Base-by-base conservation (phyloP, 306 rosid genomes). In the Prunus armeniaca region DNA sequence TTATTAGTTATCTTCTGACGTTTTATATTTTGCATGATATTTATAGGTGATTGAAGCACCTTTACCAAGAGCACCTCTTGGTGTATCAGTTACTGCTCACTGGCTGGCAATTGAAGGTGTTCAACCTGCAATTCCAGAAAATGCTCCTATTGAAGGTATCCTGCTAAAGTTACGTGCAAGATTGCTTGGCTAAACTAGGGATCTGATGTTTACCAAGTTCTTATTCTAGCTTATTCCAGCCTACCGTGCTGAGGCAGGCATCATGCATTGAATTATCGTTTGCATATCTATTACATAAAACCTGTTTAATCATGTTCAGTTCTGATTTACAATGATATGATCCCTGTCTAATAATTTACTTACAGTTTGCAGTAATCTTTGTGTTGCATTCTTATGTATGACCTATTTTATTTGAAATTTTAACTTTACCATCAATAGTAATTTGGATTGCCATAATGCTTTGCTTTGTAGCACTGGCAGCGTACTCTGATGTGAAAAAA, bases 61-160 rank as follows among this genome's bases (percentile, higher is more conserved):
- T 61, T 70, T 92, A 76, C 91, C 97, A 18, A 90, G 90, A 82
- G 85, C 91, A 73, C 89, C 89, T n/a, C 86, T 88, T 83, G 96
- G 86, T 83, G 86, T 95, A 47, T 87, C 97, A n/a, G 49, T 94
- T 81, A 70, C 69, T 70, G 24, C 83, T 85, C 97, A 90, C 66
- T 92, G 97, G 98, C 86, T 94, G 79, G 93, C 97, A 84, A 90
- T 94, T 79, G 98, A 92, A 92, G 98, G 98, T 3, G 91, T 94
- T 74, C 96, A 86, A 75, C 97, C 96, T 75, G 93, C 96, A 80
- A 83, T 94, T 79, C 86, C 93, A 20, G 97, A 94, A 89, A 92
- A 92, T 79, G 82, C 94, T 67, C 82, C 81, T 2, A 66, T 72
- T 74, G 95, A 88, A 90, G 95, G 98, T 94, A 79, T 65, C 15